Conservation (phyloP, 768 basidiomycete genomes). For the Termitomyces sp. region DNA sequence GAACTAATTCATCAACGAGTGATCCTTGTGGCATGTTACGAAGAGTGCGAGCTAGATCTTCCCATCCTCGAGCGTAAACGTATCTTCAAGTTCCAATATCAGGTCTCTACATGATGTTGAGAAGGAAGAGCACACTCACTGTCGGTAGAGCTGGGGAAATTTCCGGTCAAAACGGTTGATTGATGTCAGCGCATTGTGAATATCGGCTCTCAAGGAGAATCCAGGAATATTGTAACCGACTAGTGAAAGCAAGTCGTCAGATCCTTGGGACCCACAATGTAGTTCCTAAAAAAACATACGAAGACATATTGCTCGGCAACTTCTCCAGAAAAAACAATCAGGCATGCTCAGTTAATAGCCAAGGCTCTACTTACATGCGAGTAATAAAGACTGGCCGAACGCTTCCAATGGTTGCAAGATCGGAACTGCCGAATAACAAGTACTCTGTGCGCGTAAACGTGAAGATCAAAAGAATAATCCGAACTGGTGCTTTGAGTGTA, state of each 20-base stretch:
- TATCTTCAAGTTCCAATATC: slow-evolving; percentile 6
- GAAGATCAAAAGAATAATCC: not conserved
- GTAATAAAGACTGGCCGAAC: slow-evolving; percentile 37
- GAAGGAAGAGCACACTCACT: slow-evolving; percentile 5
- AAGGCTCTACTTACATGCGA: slow-evolving; percentile 39
- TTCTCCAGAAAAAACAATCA: slow-evolving; percentile 16
- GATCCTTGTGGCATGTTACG: slow-evolving; percentile 11
- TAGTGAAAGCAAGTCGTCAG: slow-evolving; percentile 1
- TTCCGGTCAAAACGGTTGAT: slow-evolving; percentile 11
- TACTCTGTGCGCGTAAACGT: slow-evolving; percentile 17
- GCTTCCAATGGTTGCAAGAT: slow-evolving; percentile 15
- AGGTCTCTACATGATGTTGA: not conserved
- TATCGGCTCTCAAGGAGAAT: slow-evolving; percentile 7
- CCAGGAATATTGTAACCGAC: slow-evolving; percentile 27
- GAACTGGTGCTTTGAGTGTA: not conserved
- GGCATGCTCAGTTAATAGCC: not conserved
- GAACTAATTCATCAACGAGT: slow-evolving; percentile 23
- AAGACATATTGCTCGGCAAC: slow-evolving; percentile 45
- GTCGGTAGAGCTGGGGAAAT: slow-evolving; percentile 10
- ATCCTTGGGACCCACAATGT: not conserved
- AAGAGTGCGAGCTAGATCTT: slow-evolving; percentile 18
- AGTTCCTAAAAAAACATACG: slow-evolving; percentile 25
- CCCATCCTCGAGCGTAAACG: slow-evolving; percentile 24
- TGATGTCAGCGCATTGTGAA: slow-evolving; percentile 17
- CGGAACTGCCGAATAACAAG: slow-evolving; percentile 23